Base-by-base conservation (phyloP, 495 filamentous ascomycete species). In the Alectoria sarmentosa region DNA sequence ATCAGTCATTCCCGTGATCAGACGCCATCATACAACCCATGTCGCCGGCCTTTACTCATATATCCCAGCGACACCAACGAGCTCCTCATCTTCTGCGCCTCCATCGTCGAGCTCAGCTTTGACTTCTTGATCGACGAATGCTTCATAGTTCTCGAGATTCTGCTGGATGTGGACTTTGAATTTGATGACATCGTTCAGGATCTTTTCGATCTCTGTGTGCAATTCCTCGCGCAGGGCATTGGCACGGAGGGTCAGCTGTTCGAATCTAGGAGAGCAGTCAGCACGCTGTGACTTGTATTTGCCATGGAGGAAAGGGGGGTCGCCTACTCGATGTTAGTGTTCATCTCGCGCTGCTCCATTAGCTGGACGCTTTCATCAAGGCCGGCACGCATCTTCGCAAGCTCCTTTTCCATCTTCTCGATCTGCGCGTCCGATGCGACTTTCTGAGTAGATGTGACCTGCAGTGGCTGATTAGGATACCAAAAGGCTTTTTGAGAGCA, bases 151-250 rank as follows among this genome's bases (percentile, higher is more conserved):
- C 74, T 96, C 92, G 42, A 98, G 77, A 61, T 84, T 86, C 75
- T 90, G 90, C 74, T 98, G 94, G 55, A 98, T 82, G 72, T 97
- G 94, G 63, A 98, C 87, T 78, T 98, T 98, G 86, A 98, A 98
- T 69, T 91, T 91, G 79, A 97, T 96, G 72, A 98, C 87, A 71
- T 97, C 92, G 76, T 96, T 95, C 67, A 98, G 77, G 85, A 97
- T 93, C 67, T 87, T 89, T 78, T 96, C 95, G 65, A 96, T 90
- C 73, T 96, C 94, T 17, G 92, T 95, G 71, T 98, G 94, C 21
- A 98, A 79, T 72, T 96, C 92, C 75, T 98, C 94, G 39, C 94
- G 86, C 36, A 96, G 82, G 4, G 90, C 77, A 70, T 91, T 90
- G 23, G 91, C 91, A 30, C 85, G 85, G 34, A 96, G 83, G 10